These are phyloP conservation scores for Venturia pyrina DNA, from an alignment of 2,329 filamentous ascomycete species.

Conservation along the genomic window DNA sequence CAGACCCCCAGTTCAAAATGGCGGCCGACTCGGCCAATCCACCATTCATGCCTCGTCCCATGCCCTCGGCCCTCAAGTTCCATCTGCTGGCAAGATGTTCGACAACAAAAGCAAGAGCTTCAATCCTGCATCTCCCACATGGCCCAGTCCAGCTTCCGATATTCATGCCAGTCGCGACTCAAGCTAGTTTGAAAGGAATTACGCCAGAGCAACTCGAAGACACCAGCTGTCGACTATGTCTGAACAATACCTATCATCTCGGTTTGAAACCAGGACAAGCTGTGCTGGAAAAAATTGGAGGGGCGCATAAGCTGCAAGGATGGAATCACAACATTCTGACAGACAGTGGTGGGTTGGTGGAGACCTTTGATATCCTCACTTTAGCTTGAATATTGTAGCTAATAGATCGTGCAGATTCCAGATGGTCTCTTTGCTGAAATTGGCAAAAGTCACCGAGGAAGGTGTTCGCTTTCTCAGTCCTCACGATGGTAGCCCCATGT, in stretches of 20 bases:
- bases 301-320: constrained; percentile 87
- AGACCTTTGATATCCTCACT: background rate
- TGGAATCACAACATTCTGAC: constrained; percentile 96
- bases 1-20: background rate
- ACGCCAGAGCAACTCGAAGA: constrained; percentile 87
- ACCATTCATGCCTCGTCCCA: constrained; percentile 13
- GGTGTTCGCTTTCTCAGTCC: constrained; percentile 94
- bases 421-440: constrained; percentile 92
- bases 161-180: constrained; percentile 98
- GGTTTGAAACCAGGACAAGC: constrained; percentile 91
- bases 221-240: constrained; percentile 77
- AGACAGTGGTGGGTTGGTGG: constrained; percentile 37
- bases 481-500: constrained; percentile 90
- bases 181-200: constrained; percentile 87
- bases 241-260: constrained; percentile 98
- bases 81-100: constrained; percentile 71
- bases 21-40: background rate
- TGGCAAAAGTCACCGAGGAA: constrained; percentile 90
- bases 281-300: constrained; percentile 75
- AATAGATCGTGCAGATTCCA: constrained; percentile 59
- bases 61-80: constrained; percentile 58
- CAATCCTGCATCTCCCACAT: constrained; percentile 79
- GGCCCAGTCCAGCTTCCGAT: constrained; percentile 81
- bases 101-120: constrained; percentile 73
- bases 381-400: background rate